phyloP scores from a whole-genome alignment of 208 protist genomes.

The Kentomonas sorsogonicus region DNA sequence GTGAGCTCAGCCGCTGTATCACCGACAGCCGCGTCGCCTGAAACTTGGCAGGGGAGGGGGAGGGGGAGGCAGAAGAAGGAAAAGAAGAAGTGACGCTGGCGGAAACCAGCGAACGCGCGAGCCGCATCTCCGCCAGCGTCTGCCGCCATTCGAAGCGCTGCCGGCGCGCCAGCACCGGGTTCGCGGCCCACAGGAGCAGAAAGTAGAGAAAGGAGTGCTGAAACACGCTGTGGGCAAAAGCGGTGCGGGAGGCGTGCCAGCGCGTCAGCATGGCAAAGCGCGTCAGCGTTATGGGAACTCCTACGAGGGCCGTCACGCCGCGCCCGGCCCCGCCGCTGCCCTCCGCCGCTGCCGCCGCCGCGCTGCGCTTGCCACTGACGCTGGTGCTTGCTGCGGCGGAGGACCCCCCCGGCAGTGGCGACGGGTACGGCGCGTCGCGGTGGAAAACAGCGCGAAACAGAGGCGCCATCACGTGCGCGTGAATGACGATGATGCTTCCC shows the following conservation, averaged over 20 bases:
- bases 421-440: too few relatives aligned
- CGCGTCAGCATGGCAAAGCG: background rate
- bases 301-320: too few relatives aligned
- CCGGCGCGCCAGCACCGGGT: background rate
- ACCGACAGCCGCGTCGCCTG: too few relatives aligned
- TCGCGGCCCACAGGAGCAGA: background rate
- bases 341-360: too few relatives aligned
- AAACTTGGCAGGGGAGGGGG: too few relatives aligned
- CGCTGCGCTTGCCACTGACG: background rate
- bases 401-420: too few relatives aligned
- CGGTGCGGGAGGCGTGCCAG: background rate
- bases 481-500: too few relatives aligned
- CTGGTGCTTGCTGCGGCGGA: background rate
- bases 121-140: background rate
- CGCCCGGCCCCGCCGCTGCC: too few relatives aligned
- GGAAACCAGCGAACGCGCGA: background rate
- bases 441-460: too few relatives aligned
- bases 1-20: background rate
- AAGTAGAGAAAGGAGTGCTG: conserved; percentile 11
- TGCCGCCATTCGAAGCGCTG: background rate
- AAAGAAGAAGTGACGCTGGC: background rate
- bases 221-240: background rate
- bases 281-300: background rate
- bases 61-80: too few relatives aligned
- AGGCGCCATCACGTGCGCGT: too few relatives aligned